Conservation (phyloP, 73 alveolate genomes). For the Symbiodinium natans region DNA sequence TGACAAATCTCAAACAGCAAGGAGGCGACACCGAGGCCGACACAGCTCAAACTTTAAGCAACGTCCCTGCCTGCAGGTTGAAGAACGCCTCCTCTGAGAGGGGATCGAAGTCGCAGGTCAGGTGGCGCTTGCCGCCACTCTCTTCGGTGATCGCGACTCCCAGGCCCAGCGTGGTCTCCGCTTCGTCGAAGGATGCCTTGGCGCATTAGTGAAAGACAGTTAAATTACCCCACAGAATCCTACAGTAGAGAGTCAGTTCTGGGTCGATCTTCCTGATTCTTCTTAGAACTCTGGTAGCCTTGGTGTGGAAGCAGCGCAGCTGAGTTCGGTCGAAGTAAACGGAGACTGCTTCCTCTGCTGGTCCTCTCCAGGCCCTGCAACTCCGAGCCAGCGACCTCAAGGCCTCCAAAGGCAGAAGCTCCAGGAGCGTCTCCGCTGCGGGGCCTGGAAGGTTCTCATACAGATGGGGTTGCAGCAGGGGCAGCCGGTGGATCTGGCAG, state of each 20-base stretch:
- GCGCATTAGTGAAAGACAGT: too few species aligned
- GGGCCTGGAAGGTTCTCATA: conserved; percentile 26
- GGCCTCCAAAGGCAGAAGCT: conserved; percentile 25
- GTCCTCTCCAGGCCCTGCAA: conserved; percentile 27
- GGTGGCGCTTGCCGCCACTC: conserved; percentile 42
- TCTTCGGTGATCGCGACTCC: conserved; percentile 48
- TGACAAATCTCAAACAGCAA: too few species aligned
- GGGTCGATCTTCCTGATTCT: too few species aligned
- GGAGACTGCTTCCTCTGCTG: neutral
- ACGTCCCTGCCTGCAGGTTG: neutral
- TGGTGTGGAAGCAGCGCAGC: conserved; percentile 86
- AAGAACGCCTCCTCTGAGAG: conserved; percentile 45
- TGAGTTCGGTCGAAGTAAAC: neutral
- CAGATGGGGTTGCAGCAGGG: neutral
- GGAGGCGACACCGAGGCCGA: too few species aligned
- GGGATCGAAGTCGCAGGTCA: conserved; percentile 68
- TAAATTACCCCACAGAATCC: too few species aligned
- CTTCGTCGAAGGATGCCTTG: conserved; percentile 22
- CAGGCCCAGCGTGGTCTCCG: conserved; percentile 6
- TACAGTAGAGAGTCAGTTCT: too few species aligned
- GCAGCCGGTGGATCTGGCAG: neutral
- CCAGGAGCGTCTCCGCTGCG: conserved; percentile 10
- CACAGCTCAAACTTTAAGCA: too few species aligned
- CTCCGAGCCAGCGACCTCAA: conserved; percentile 26
- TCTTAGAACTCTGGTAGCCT: too few species aligned